These are phyloP conservation scores for Colletotrichum scovillei DNA, from an alignment of 2,329 filamentous ascomycete genomes.

Conservation along the genomic window DNA sequence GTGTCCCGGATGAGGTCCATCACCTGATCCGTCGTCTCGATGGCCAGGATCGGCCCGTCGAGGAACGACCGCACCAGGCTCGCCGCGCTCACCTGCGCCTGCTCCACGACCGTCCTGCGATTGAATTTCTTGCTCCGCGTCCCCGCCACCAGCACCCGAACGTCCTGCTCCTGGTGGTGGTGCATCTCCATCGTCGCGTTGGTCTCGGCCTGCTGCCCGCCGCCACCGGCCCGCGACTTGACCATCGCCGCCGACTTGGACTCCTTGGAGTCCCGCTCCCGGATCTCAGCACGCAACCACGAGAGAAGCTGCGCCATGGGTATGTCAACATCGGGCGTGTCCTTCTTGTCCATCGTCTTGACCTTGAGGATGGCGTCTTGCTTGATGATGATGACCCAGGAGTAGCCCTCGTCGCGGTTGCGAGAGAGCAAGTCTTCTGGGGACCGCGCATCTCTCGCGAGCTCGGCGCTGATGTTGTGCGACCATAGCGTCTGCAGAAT, in stretches of 20 bases:
- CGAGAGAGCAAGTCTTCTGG: conserved; percentile 82
- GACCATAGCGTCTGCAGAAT: conserved; percentile 84
- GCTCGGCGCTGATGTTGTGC: conserved; percentile 87
- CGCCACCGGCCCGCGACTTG: conserved; percentile 49
- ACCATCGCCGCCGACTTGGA: conserved; percentile 63
- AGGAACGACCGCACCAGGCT: conserved; percentile 77
- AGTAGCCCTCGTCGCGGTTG: conserved; percentile 81
- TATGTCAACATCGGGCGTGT: conserved; percentile 81
- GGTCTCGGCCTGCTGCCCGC: conserved; percentile 46
- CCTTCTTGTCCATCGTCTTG: conserved; percentile 80
- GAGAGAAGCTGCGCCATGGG: conserved; percentile 77
- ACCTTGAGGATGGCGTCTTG: conserved; percentile 82
- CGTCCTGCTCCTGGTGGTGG: conserved; percentile 72
- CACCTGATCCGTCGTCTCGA: conserved; percentile 88
- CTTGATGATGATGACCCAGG: conserved; percentile 91
- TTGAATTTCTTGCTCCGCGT: conserved; percentile 94
- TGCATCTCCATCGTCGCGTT: conserved; percentile 43
- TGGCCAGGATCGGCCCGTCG: conserved; percentile 83
- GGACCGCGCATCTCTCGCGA: conserved; percentile 82
- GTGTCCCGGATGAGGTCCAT: conserved; percentile 82
- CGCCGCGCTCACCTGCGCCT: conserved; percentile 70
- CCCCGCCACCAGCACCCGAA: conserved; percentile 85
- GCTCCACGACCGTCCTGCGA: conserved; percentile 85
- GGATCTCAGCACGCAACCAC: conserved; percentile 85
- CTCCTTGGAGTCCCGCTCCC: conserved; percentile 79